Evolutionary conservation across 257 asterid genomes (phyloP).

Genomic region (Galeopsis tetrahit): DNA sequence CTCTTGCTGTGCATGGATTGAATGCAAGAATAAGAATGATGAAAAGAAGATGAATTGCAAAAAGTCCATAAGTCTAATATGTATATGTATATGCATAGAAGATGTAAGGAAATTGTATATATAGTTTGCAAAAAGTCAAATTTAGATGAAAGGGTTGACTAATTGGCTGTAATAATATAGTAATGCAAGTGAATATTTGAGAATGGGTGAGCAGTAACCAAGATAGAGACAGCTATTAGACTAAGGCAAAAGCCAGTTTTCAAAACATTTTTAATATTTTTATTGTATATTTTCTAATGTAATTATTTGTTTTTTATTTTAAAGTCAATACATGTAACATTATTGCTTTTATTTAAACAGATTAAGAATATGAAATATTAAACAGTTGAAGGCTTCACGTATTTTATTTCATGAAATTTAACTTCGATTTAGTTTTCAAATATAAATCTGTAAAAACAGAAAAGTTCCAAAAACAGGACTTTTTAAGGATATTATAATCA

Average conservation of each 20-base stretch:
- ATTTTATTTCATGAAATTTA: too few species aligned
- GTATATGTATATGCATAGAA: constrained; percentile 8
- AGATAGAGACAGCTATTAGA: constrained; percentile 11
- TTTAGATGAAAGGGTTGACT: constrained; percentile 33
- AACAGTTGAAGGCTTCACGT: not conserved
- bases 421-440: not conserved
- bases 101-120: constrained; percentile 7
- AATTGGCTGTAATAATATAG: not conserved
- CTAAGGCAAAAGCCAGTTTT: not conserved
- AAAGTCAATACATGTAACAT: not conserved
- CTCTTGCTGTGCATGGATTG: constrained; percentile 41
- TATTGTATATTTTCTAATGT: not conserved
- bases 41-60: constrained; percentile 34
- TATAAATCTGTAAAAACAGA: too few species aligned
- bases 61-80: constrained; percentile 50
- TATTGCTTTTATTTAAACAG: not conserved
- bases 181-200: constrained; percentile 24
- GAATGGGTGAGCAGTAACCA: constrained; percentile 34
- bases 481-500: not conserved
- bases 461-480: not conserved
- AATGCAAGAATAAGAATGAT: constrained; percentile 34
- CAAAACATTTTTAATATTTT: not conserved
- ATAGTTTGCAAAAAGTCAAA: constrained; percentile 36
- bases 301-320: not conserved
- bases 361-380: too few species aligned